Percentiles rank a stretch among this genome's conserved stretches.
These are phyloP conservation scores for Ceratobasidium sp. DNA, from an alignment of 1,284 basidiomycete genomes.

Conservation along the genomic window DNA sequence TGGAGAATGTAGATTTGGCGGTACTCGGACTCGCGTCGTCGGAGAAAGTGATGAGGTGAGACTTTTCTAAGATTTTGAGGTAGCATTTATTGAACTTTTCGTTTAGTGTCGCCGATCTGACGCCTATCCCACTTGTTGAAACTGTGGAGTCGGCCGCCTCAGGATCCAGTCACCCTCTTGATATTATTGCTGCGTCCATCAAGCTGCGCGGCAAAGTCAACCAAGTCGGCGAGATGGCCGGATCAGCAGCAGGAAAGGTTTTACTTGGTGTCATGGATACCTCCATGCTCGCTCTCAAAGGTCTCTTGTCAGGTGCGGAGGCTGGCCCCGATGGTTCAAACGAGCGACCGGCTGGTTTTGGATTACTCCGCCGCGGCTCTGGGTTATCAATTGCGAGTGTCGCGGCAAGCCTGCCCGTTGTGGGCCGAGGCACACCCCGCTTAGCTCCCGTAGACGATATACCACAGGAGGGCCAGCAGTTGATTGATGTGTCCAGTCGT, in stretches of 20 bases:
- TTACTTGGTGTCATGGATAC: conserved; percentile 87
- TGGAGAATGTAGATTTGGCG: conserved; percentile 90
- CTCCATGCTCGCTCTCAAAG: conserved; percentile 82
- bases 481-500: conserved; percentile 66
- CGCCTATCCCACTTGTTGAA: conserved; percentile 75
- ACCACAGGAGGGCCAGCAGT: conserved; percentile 67
- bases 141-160: conserved; percentile 53
- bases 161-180: conserved; percentile 46
- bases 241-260: conserved; percentile 83
- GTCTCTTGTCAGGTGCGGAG: conserved; percentile 63
- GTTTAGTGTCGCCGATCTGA: conserved; percentile 76
- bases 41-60: conserved; percentile 70
- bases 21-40: conserved; percentile 82
- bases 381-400: conserved; percentile 86
- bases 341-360: conserved; percentile 67
- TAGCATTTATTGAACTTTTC: not conserved
- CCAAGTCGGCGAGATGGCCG: conserved; percentile 84
- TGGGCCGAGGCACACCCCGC: conserved; percentile 56
- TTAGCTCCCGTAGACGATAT: conserved; percentile 61
- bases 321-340: conserved; percentile 52
- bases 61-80: conserved; percentile 34
- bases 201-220: conserved; percentile 80
- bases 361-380: conserved; percentile 75
- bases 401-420: conserved; percentile 70
- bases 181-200: conserved; percentile 56